Conservation (phyloP, 345 rosid genomes). For the Streptanthus diversifolius region DNA sequence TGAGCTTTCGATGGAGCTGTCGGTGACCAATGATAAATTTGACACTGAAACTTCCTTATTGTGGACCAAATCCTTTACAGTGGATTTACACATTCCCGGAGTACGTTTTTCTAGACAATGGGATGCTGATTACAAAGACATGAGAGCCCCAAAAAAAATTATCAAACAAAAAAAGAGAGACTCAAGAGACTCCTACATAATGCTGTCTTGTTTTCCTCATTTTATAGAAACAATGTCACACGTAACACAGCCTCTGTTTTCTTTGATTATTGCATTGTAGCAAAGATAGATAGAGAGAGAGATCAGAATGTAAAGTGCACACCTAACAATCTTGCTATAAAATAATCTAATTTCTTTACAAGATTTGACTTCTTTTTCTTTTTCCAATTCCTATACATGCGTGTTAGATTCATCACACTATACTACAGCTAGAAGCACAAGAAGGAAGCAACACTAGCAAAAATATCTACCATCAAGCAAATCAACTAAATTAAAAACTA, state of each 20-base stretch:
- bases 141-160: no score
- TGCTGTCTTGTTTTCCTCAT: neutral
- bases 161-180: no score
- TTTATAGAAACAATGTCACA: neutral
- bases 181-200: no score
- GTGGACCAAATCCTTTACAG: neutral
- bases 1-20: neutral
- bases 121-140: no score
- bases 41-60: neutral
- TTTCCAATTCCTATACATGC: conserved; percentile 11
- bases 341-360: conserved; percentile 20
- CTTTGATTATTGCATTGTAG: neutral
- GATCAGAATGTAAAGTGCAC: neutral
- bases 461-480: neutral
- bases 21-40: neutral
- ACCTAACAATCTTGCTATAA: conserved; percentile 1
- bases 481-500: conserved; percentile 2
- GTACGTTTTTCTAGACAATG: no score
- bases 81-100: neutral
- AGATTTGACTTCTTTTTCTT: conserved; percentile 4
- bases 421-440: neutral
- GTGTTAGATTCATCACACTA: conserved; percentile 18
- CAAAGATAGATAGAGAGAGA: neutral
- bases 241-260: neutral
- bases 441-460: neutral